Base-by-base conservation (phyloP, 106 monocot genomes). In the Phalaenopsis aphrodite region DNA sequence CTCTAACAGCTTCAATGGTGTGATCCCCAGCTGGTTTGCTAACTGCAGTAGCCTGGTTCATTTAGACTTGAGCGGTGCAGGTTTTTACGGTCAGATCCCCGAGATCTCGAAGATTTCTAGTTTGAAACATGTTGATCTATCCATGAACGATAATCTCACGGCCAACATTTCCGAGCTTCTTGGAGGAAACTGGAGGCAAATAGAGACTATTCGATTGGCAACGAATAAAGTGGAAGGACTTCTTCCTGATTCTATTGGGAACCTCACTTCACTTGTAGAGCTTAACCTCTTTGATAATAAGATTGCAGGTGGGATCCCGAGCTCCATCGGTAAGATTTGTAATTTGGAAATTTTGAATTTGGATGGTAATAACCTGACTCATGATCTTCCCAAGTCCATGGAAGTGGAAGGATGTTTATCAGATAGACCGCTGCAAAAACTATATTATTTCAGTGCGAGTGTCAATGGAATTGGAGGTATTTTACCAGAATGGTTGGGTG, bases 1-100 rank as follows among this genome's bases (percentile, higher is more conserved):
- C 15, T 5, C 17, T 4, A 84, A 89, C 9, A 21, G 56, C 9
- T 83, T 86, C 15, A 76, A 75, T 79, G 66, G 55, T 21, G 5
- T 37, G 14, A 36, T 79, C 38, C 81, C 74, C 11, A 6, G 19
- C 39, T 86, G 83, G 82, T 72, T 87, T n/a, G 45, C 75, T n/a
- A 45, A 72, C 41, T 17, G 83, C 10, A 80, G 42, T 24, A 86
- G 80, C 76, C 30, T 65, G 10, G 64, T 65, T 65, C 64, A 65
- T n/a, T 65, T 65, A 21, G 57, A 41, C 7, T 36, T 84, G n/a
- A 3, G 9, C 24, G 10, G 8, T 2, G 42, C 41, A 18, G 48
- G 41, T 12, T 58, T 84, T 8, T 47, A 65, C 17, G 80, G 79
- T 21, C 24, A 58, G 66, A 39, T 49, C 47, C 79, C 79, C 37